Base-by-base conservation (phyloP, 768 basidiomycete species). In the Mycena venus region DNA sequence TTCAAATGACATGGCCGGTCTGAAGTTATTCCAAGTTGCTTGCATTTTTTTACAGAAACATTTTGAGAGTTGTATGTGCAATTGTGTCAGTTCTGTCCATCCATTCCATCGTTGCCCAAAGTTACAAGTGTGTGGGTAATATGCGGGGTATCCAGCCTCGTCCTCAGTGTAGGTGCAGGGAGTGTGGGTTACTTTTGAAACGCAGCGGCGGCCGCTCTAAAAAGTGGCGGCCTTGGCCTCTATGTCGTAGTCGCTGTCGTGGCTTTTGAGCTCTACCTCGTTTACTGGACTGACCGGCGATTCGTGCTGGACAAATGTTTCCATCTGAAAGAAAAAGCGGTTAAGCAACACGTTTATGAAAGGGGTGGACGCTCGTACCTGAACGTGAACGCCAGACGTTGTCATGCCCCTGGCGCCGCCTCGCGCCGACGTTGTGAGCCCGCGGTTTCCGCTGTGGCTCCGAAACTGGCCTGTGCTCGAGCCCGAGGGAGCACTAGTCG, bases 261-360 rank as follows among this genome's bases (percentile, higher is more conserved):
- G 83, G 81, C 23, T 82, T 82, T 31, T 84, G 81, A 76, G 83
- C 82, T 25, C 77, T 12, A 61, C 14, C 49, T 77, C 77, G 77
- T 81, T 63, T 68, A 60, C 29, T 56, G 69, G 70, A 75, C 25
- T 78, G 77, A 29, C 75, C 62, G 34, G 62, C 14, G 34, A n/a
- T 72, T 87, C 86, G 8, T 80, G 82, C 58, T 83, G 86, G 4
- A 85, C 86, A 73, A 88, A 88, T 0, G 87, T 89, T 73, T 89
- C 88, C 88, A 89, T 89, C 87, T 88, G 27, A 36, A 56, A n/a
- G 11, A 10, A 19, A 49, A n/a, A n/a, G n/a, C n/a, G 4, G 23
- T 34, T 34, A 36, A 27, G 38, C 15, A 25, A 51, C 34, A 58
- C 14, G 15, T 11, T 15, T 12, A 56, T 12, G 40, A 32, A 17